These are phyloP conservation scores for Wakefieldia striispora DNA, from an alignment of 768 basidiomycete species.

Conservation along the genomic window DNA sequence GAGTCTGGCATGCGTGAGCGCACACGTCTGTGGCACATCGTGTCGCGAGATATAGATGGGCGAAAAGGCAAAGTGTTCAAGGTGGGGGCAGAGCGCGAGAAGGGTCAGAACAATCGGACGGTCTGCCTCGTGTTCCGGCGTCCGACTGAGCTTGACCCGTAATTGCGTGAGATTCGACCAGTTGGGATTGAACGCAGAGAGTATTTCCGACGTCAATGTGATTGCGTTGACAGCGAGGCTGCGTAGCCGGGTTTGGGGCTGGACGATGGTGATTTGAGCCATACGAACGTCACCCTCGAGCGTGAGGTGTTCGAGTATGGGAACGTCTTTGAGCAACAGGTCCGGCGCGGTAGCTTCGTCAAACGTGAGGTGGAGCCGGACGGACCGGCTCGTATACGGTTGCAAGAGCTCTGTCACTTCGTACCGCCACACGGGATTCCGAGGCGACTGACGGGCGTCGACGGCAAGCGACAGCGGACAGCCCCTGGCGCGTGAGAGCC, in stretches of 20 bases:
- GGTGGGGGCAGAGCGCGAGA: conserved; percentile 20
- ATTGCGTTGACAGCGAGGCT: conserved; percentile 13
- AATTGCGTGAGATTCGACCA: conserved; percentile 17
- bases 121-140: background rate
- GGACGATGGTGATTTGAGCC: conserved; percentile 8
- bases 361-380: conserved; percentile 10
- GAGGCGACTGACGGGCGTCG: conserved; percentile 7
- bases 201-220: background rate
- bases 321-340: conserved; percentile 17
- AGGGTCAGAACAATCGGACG: conserved; percentile 5
- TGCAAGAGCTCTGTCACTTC: conserved; percentile 23
- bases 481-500: conserved; percentile 19
- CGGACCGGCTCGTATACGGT: conserved; percentile 15
- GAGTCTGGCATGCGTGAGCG: conserved; percentile 14
- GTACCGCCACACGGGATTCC: conserved; percentile 19
- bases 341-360: conserved; percentile 9
- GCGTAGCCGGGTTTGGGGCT: conserved; percentile 1
- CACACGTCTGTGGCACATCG: background rate
- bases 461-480: conserved; percentile 24
- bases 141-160: conserved; percentile 1
- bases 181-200: conserved; percentile 11
- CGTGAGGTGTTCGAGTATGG: conserved; percentile 18
- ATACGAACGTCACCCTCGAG: conserved; percentile 8
- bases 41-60: conserved; percentile 5
- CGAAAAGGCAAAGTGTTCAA: conserved; percentile 9